Percentiles rank a stretch among this genome's conserved stretches.
Evolutionary conservation across 257 asterid genomes (phyloP).

Genomic region (Datura wrightii): DNA sequence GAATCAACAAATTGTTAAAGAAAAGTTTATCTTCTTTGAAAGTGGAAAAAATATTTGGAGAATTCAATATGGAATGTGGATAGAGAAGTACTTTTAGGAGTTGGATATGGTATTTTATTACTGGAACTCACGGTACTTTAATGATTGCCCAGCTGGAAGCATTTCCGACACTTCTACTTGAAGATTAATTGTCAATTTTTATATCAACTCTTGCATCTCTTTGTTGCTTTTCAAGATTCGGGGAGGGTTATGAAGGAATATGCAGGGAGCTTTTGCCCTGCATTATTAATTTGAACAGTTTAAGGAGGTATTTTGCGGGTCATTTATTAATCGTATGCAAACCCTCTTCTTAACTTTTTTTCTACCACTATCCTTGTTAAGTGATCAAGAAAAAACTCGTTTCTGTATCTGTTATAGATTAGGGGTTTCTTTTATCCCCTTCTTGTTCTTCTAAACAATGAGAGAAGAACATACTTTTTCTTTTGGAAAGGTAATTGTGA

Average conservation of each 20-base stretch:
- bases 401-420: not conserved
- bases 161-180: not conserved
- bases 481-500: not conserved
- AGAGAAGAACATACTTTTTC: not conserved
- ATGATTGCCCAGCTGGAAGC: not conserved
- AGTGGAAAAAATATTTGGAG: not conserved
- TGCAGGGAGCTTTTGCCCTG: conserved; percentile 4
- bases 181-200: not conserved
- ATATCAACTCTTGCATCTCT: not conserved
- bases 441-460: not conserved
- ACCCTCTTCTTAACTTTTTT: not conserved
- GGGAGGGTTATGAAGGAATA: not conserved
- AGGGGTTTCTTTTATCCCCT: not conserved
- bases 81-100: conserved; percentile 10
- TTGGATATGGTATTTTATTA: not conserved
- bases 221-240: not conserved
- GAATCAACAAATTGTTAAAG: not conserved
- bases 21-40: not conserved
- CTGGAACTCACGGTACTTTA: no score
- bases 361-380: not conserved
- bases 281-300: not conserved
- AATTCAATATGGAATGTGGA: not conserved
- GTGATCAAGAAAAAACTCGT: not conserved
- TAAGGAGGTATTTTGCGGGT: not conserved
- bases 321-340: not conserved